Base-by-base conservation (phyloP, 192 early-diverging fungal genomes). In the Nowakowskiella sp. region DNA sequence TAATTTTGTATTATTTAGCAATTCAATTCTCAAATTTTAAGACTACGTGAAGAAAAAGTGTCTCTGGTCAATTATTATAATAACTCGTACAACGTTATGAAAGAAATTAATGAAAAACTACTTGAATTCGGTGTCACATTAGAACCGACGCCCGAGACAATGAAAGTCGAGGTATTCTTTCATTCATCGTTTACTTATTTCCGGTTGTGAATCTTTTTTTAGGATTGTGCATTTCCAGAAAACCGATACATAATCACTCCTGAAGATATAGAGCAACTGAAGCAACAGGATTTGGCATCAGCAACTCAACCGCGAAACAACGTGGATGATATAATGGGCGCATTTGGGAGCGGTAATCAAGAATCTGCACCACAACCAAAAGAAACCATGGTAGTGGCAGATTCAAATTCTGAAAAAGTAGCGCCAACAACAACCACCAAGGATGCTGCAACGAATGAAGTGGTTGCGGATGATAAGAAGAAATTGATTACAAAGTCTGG, bases 211-310 rank as follows among this genome's bases (percentile, higher is more conserved):
- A 8, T 34, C 21, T 13, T 24, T 42, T 36, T 0, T 7, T 16
- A 74, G 55, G 23, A 33, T 13, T 33, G 54, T 10, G 64, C 61
- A 21, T 78, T 62, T 34, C 80, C 80, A 7, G 78, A 82, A 60
- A 54, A 62, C 19, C 54, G 78, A 9, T 68, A 62, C 53, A 55
- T 46, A 6, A 74, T 82, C 8, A 72, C 57, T 1, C 44, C 65
- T 6, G 71, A 53, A 0, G 80, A 81, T 56, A 71, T 81, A 31
- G 53, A 50, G 24, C 47, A 64, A 31, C 50, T 73, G 28, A 49
- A 70, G 33, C 44, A 59, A 16, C 61, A 72, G 13, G 69, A 78
- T 27, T 42, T 51, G 13, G 46, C 50, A 31, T 60, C 64, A 16
- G 55, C 56, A 13, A 47, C 10, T 23, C 36, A 71, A 8, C 32